A percentile compares a stretch with the other conserved stretches of the same genome.
These are phyloP conservation scores for Plantago elongata DNA, from an alignment of 257 asterid genomes.

Conservation along the genomic window DNA sequence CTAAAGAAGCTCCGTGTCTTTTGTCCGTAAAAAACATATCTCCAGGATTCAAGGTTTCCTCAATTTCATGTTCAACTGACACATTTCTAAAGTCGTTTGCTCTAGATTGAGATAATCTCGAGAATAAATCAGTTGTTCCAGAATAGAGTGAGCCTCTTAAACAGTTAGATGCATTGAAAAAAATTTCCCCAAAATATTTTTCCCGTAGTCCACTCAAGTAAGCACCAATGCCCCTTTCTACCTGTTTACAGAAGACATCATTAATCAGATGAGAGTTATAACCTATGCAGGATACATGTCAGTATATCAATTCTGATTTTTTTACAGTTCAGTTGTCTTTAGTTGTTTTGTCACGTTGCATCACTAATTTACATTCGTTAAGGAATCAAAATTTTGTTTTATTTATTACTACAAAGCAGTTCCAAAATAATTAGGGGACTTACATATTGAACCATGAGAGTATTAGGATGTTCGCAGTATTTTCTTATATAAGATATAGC, in stretches of 20 bases:
- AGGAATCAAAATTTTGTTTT: no score
- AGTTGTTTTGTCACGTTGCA: no score
- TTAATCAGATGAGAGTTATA: conserved; percentile 5
- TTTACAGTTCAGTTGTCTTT: no score
- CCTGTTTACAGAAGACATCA: conserved; percentile 50
- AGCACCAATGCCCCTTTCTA: conserved; percentile 76
- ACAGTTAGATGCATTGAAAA: conserved; percentile 69
- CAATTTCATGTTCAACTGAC: conserved; percentile 34
- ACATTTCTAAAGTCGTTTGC: conserved; percentile 23
- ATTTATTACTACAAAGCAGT: no score
- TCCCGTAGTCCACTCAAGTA: conserved; percentile 93
- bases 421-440: no score
- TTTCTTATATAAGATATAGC: no score
- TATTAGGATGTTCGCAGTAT: no score
- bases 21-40: conserved; percentile 31
- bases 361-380: no score
- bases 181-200: conserved; percentile 89
- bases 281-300: no score
- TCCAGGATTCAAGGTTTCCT: conserved; percentile 31
- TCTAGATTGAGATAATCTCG: conserved; percentile 29
- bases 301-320: no score
- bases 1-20: conserved; percentile 36
- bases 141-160: conserved; percentile 48
- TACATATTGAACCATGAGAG: no score
- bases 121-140: conserved; percentile 34